phyloP scores from a whole-genome alignment of 2,329 filamentous ascomycete species.

The Aspergillus proliferans region DNA sequence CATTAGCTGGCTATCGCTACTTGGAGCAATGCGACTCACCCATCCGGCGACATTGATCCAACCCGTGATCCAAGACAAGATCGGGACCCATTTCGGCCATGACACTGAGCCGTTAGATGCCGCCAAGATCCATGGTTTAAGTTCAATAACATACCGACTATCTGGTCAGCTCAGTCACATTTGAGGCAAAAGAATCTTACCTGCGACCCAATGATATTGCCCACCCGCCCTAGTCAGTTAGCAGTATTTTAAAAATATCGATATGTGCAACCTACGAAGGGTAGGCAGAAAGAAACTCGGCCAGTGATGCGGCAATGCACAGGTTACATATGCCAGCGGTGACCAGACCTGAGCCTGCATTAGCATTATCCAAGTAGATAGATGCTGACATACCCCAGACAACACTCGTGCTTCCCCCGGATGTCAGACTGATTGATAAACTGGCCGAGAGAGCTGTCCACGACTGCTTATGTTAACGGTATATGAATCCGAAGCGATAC shows the following conservation, averaged over 20 bases:
- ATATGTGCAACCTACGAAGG: neutral
- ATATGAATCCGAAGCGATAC: neutral
- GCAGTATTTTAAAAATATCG: neutral
- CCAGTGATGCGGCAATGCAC: constrained; percentile 58
- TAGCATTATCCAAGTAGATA: constrained; percentile 4
- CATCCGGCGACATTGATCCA: constrained; percentile 64
- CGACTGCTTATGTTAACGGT: constrained; percentile 28
- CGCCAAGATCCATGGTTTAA: neutral
- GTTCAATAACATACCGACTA: neutral
- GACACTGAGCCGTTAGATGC: constrained; percentile 35
- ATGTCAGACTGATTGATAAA: constrained; percentile 57
- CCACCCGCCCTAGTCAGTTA: constrained; percentile 1
- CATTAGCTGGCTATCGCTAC: constrained; percentile 1
- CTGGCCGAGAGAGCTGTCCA: constrained; percentile 57
- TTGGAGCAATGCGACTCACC: constrained; percentile 37
- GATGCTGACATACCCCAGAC: constrained; percentile 34
- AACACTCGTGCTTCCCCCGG: constrained; percentile 65
- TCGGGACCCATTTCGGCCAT: constrained; percentile 54
- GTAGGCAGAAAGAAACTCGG: constrained; percentile 19
- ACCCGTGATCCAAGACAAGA: constrained; percentile 64
- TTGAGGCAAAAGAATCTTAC: neutral
- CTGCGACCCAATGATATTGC: constrained; percentile 3
- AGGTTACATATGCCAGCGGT: constrained; percentile 60
- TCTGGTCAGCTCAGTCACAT: neutral
- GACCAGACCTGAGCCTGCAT: constrained; percentile 30